Evolutionary conservation across 2,329 filamentous ascomycete species (phyloP).

Genomic region (Sporothrix pseudoabietina): DNA sequence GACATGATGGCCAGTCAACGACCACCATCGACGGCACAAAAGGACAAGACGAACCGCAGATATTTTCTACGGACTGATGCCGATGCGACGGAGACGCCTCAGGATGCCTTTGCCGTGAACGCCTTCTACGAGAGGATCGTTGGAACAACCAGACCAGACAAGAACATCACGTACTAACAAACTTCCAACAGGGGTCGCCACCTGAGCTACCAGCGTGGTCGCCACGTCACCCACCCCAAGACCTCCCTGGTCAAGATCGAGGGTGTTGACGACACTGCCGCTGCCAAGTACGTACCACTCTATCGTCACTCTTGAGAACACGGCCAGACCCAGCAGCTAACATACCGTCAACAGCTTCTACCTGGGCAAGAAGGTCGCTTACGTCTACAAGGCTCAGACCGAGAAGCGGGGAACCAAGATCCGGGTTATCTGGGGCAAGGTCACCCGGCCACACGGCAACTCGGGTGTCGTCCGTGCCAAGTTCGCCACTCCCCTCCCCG

Average conservation of each 20-base stretch:
- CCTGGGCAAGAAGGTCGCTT: conserved; percentile 97
- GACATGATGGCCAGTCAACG: not conserved
- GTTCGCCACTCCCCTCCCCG: conserved; percentile 93
- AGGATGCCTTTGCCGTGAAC: not conserved
- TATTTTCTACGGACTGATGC: not conserved
- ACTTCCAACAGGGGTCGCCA: conserved; percentile 77
- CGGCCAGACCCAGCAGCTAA: conserved; percentile 32
- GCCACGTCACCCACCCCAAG: conserved; percentile 86
- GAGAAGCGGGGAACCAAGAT: conserved; percentile 98
- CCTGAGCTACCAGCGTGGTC: conserved; percentile 95
- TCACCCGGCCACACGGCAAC: conserved; percentile 64
- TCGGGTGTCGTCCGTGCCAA: conserved; percentile 96
- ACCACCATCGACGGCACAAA: not conserved
- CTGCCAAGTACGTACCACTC: conserved; percentile 71
- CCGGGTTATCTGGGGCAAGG: conserved; percentile 60
- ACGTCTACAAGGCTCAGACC: conserved; percentile 94
- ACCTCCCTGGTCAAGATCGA: conserved; percentile 98
- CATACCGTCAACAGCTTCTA: conserved; percentile 68
- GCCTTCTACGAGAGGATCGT: not conserved
- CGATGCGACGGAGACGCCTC: not conserved
- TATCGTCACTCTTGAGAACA: not conserved
- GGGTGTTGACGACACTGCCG: conserved; percentile 88
- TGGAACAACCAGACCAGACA: conserved; percentile 22
- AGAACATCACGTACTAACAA: conserved; percentile 35
- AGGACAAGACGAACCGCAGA: not conserved